These are phyloP conservation scores for Tritrichomonas foetus DNA, from an alignment of 208 protist genomes.

Conservation along the genomic window DNA sequence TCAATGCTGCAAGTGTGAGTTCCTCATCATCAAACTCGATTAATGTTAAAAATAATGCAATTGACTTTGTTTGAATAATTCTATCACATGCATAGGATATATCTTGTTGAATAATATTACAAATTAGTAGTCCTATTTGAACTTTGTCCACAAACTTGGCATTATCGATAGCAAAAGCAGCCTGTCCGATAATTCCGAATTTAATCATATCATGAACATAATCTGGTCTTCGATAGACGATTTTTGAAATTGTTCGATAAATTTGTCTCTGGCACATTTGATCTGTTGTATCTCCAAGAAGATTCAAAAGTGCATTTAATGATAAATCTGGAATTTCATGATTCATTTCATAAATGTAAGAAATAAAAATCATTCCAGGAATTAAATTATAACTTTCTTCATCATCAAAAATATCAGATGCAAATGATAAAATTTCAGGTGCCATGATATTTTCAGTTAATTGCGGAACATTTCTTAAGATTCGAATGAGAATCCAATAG, in stretches of 20 bases:
- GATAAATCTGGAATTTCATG: not conserved
- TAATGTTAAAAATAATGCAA: not conserved
- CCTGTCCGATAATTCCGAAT: not conserved
- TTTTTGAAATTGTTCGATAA: not conserved
- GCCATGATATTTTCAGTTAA: not conserved
- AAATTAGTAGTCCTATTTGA: not conserved
- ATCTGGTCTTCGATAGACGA: not conserved
- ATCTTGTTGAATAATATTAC: not conserved
- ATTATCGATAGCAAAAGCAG: not conserved
- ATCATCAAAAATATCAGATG: not conserved
- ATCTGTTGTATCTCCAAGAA: not conserved
- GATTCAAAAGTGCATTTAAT: not conserved
- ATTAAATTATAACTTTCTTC: not conserved
- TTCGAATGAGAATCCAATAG: not conserved
- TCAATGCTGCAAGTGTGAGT: not conserved
- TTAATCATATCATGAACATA: not conserved
- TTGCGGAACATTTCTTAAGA: not conserved
- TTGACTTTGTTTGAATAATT: slow-evolving; percentile 23
- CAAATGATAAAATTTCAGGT: not conserved
- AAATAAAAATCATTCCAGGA: not conserved
- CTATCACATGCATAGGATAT: not conserved
- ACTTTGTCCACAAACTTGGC: not conserved
- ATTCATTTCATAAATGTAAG: not conserved
- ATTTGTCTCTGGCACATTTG: not conserved
- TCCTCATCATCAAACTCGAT: not conserved